Conservation (phyloP, 2,329 filamentous ascomycete genomes). For the Blastomyces gilchristii region DNA sequence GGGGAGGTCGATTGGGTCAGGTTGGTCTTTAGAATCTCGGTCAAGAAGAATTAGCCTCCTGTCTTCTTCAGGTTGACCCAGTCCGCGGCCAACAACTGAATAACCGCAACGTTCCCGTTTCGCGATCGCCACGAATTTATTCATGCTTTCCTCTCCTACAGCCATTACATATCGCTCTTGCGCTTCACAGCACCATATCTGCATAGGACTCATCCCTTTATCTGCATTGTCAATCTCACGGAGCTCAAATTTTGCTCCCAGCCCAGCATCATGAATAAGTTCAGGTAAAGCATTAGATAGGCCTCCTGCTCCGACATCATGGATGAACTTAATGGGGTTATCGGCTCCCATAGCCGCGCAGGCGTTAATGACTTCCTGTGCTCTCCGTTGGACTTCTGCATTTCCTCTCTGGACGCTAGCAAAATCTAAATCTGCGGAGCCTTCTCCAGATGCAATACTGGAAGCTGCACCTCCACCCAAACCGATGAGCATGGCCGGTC, state of each 20-base stretch:
- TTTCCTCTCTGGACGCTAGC: constrained; percentile 96
- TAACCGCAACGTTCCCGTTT: constrained; percentile 83
- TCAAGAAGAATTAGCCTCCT: constrained; percentile 72
- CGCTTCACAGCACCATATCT: constrained; percentile 97
- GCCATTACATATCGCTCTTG: constrained; percentile 94
- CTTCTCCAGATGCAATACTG: constrained; percentile 77
- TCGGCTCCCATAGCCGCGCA: constrained; percentile 73
- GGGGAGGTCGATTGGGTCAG: constrained; percentile 75
- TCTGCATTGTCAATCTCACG: constrained; percentile 87
- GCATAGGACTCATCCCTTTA: constrained; percentile 81
- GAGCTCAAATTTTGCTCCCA: constrained; percentile 87
- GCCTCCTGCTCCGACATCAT: constrained; percentile 92
- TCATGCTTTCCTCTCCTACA: constrained; percentile 69
- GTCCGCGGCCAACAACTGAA: constrained; percentile 76
- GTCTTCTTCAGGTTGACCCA: constrained; percentile 52
- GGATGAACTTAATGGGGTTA: constrained; percentile 92
- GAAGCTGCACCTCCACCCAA: constrained; percentile 92
- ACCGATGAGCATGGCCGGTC: constrained; percentile 94
- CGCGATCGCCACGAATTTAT: constrained; percentile 57
- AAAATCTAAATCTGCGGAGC: constrained; percentile 86
- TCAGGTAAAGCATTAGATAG: constrained; percentile 77
- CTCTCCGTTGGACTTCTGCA: constrained; percentile 87
- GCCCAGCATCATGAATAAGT: constrained; percentile 81
- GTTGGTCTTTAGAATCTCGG: constrained; percentile 62
- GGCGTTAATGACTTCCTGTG: constrained; percentile 96